Evolutionary conservation across 1,284 basidiomycete genomes (phyloP), one percentile per base, ranked within the genome.

Genomic region (Psilocybe mexicana): DNA sequence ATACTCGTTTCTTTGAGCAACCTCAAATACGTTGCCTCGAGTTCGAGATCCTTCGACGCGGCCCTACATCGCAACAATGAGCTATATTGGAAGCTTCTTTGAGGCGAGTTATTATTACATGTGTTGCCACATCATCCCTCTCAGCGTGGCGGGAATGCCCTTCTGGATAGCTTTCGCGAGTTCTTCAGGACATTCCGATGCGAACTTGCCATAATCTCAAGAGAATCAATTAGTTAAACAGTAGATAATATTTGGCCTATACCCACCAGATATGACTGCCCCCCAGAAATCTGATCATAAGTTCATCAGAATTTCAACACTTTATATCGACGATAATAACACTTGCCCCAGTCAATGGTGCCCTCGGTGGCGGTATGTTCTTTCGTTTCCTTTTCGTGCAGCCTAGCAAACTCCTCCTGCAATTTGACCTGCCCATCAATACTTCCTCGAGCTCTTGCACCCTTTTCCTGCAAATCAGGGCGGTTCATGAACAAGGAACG

Each of bases 111-210:
- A 28, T 55, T 70, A 69, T 64, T 78, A 94, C 95, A 99, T 98
- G 71, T 98, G 82, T 72, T 99, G 96, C 96, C 96, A 99, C 76
- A 97, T 90, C 87, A 98, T 96, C 24, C 96, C 96, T 47, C 96
- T 85, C 42, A 94, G 73, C 0, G 88, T 84, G 38, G 86, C 79
- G 1, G 96, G 97, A 35, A 99, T 94, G 1, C 96, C 96, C 57
- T 82, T 83, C 67, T 97, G 94, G 59, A 99, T 99, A 0, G 95
- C 96, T 63, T 82, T 81, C 5, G 93, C 93, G 18, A 99, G 79
- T 59, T 90, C 83, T 63, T 92, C 87, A 1, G 96, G 84, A 54
- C 87, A 78, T 45, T 87, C 84, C 25, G 90, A 75, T 2, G 95
- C 95, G 55, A 93, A 94, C 2, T 76, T 78, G 69, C 93, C 91